A percentile compares a stretch with the other conserved stretches of the same genome.
These are phyloP conservation scores for Apophysomyces sp. DNA, from an alignment of 371 early-diverging fungal species.

Conservation along the genomic window DNA sequence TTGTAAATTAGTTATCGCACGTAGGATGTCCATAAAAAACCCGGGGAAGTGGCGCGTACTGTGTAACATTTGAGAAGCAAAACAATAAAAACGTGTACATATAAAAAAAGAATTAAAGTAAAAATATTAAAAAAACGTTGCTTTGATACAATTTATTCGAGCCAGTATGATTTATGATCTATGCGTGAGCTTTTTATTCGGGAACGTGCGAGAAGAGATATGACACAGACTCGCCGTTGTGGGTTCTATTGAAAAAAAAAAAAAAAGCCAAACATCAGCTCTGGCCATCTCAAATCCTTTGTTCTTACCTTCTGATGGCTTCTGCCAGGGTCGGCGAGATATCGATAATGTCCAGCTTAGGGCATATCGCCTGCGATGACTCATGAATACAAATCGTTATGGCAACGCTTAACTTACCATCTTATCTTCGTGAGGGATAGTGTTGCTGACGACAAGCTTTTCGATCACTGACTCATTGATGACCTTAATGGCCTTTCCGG, in stretches of 20 bases:
- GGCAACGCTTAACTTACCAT: conserved; percentile 31
- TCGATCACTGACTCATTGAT: conserved; percentile 87
- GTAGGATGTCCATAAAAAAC: not conserved
- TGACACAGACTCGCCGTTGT: conserved; percentile 94
- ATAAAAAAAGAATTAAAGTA: no score
- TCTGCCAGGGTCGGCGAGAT: conserved; percentile 93
- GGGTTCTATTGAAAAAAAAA: conserved; percentile 58
- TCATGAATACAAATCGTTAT: not conserved
- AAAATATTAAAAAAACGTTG: not conserved
- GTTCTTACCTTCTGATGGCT: conserved; percentile 68
- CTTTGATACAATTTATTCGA: not conserved
- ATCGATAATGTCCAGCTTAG: conserved; percentile 92
- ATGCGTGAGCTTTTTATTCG: conserved; percentile 29
- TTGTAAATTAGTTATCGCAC: not conserved
- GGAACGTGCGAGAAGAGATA: conserved; percentile 75
- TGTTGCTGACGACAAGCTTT: conserved; percentile 90
- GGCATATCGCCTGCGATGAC: conserved; percentile 60
- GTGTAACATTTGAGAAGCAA: not conserved
- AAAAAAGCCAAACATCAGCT: not conserved
- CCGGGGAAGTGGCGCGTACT: not conserved
- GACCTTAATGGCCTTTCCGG: conserved; percentile 89
- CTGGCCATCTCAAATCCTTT: not conserved
- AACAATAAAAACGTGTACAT: no score
- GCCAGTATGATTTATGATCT: conserved; percentile 1
- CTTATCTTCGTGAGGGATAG: conserved; percentile 92